Conservation (phyloP, 2,329 filamentous ascomycete genomes). For the Colletotrichum paranaense region DNA sequence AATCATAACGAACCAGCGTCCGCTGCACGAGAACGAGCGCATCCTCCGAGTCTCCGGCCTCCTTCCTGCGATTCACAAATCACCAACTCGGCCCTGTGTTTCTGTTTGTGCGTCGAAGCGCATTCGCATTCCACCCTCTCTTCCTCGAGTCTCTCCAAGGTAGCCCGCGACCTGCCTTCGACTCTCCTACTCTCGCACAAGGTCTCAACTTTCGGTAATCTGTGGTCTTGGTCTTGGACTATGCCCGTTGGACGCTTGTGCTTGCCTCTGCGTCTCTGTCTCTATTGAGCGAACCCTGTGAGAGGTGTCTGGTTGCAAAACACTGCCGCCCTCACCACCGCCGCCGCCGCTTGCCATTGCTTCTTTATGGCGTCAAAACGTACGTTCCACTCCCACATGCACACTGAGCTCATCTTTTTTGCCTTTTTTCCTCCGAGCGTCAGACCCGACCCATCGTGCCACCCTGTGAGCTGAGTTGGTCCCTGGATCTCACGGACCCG, state of each 20-base stretch:
- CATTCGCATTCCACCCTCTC: constrained; percentile 1
- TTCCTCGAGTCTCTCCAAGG: neutral
- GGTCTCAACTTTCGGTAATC: neutral
- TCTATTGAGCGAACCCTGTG: constrained; percentile 1
- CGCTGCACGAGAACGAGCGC: neutral
- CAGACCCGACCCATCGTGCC: neutral
- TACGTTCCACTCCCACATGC: constrained; percentile 27
- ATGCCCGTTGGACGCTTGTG: constrained; percentile 35
- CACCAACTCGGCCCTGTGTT: neutral
- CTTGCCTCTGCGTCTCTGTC: constrained; percentile 12
- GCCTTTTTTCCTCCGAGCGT: constrained; percentile 13
- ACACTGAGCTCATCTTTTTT: constrained; percentile 17
- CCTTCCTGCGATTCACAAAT: neutral
- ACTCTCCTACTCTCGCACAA: neutral
- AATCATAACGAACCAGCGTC: neutral
- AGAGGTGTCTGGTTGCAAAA: constrained; percentile 19
- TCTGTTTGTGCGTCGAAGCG: neutral
- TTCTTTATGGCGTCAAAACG: constrained; percentile 39
- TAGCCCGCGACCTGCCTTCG: neutral
- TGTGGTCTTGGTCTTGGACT: neutral
- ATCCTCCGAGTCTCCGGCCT: neutral
- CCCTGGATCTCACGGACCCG: constrained; percentile 28
- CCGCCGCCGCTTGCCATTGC: constrained; percentile 20
- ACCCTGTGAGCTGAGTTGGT: neutral
- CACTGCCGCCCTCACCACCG: neutral